Base-by-base conservation (phyloP, 2,329 filamentous ascomycete species). In the Colletotrichum sp. region DNA sequence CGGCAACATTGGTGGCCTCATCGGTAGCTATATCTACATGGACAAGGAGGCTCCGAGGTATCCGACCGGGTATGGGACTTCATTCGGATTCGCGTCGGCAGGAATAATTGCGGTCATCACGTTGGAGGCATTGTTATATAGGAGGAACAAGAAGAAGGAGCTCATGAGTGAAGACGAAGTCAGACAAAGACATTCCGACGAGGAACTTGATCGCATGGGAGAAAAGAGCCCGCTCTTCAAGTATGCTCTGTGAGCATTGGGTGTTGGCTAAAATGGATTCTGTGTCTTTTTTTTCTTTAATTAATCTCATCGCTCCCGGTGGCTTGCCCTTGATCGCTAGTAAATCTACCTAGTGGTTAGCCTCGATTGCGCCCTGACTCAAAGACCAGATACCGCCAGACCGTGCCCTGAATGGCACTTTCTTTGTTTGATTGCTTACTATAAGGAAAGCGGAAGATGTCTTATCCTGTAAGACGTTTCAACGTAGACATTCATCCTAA, bases 1-100 rank as follows among this genome's bases (percentile, higher is more conserved):
- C 28, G 86, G 86, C 5, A 85, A 86, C 71, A 80, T 80, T 30
- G 84, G 84, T 26, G 83, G 84, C 6, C 79, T 86, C 3, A 77
- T 76, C 18, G 76, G 73, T 2, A 77, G 76, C 70, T 78, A 76
- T 34, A 78, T 78, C 52, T 78, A 73, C 60, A 52, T 78, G 18
- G 76, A 78, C 21, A 71, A 66, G 13, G 76, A 78, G 38, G 70
- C 68, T 24, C 76, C 77, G 8, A 72, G n/a, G 24, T 78, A 78
- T 7, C 76, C 73, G 4, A 78, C 77, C 5, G 77, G 76, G 5
- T 78, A 52, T 8, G 73, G 73, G 5, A 71, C 66, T 6, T 78
- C 77, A 7, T 69, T 78, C 16, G 70, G 64, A 2, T 76, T 71
- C 12, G 73, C 60, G 3, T 77, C 70, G 34, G 68, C 74, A 8